Evolutionary conservation across 345 rosid genomes (phyloP).

Genomic region (Fremontodendron californicum): DNA sequence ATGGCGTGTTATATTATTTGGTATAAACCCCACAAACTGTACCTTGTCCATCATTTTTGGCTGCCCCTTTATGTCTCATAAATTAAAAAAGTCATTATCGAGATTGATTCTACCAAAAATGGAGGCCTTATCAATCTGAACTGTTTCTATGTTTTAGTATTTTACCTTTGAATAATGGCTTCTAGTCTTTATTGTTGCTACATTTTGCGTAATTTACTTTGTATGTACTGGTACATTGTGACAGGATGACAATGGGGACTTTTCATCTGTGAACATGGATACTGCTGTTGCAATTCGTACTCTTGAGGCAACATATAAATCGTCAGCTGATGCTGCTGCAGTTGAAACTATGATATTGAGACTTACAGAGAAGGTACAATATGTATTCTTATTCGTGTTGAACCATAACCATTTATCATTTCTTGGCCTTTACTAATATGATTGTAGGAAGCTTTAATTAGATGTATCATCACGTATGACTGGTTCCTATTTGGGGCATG

Average conservation of each 20-base stretch:
- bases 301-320: slow-evolving; percentile 91
- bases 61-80: not conserved
- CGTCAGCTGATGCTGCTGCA: slow-evolving; percentile 86
- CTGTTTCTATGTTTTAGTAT: not conserved
- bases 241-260: slow-evolving; percentile 97
- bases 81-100: not conserved
- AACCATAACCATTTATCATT: not conserved
- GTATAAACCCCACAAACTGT: not conserved
- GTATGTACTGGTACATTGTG: slow-evolving; percentile 6
- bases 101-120: not conserved
- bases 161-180: not conserved
- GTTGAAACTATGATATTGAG: slow-evolving; percentile 73
- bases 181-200: not conserved
- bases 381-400: slow-evolving; percentile 2
- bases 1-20: not conserved
- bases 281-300: slow-evolving; percentile 98
- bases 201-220: not conserved
- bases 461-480: not conserved
- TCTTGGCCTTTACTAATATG: slow-evolving; percentile 1
- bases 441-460: not conserved
- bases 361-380: slow-evolving; percentile 76
- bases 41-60: not conserved
- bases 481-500: not conserved
- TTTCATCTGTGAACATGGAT: slow-evolving; percentile 97
- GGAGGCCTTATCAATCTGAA: not conserved